Conservation (phyloP, 345 rosid genomes). For the Pistacia vera region DNA sequence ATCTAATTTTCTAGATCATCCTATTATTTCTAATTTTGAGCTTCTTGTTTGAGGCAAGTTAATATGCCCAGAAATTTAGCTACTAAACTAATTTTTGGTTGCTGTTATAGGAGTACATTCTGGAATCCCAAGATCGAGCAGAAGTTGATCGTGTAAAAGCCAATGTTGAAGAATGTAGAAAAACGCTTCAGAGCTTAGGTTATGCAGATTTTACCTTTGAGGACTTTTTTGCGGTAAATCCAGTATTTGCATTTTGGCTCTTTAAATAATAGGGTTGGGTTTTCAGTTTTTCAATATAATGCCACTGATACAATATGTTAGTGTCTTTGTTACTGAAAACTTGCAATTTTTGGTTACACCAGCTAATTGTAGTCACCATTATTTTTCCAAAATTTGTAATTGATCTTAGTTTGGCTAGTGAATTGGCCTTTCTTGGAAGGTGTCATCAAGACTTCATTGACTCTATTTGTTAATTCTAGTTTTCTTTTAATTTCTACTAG, state of each 20-base stretch:
- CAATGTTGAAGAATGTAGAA: constrained; percentile 90
- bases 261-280: neutral
- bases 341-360: neutral
- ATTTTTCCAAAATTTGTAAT: neutral
- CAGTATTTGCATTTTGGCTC: neutral
- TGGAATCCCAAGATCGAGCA: constrained; percentile 76
- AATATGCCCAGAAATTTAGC: constrained; percentile 14
- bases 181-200: constrained; percentile 87
- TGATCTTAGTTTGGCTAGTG: neutral
- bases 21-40: neutral
- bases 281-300: neutral
- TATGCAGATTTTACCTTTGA: constrained; percentile 93
- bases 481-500: constrained; percentile 2
- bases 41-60: constrained; percentile 19
- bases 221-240: constrained; percentile 89
- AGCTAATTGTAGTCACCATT: neutral
- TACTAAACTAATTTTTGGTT: constrained; percentile 18
- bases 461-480: neutral
- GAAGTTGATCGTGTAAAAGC: constrained; percentile 85
- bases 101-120: constrained; percentile 68
- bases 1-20: neutral
- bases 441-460: neutral
- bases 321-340: neutral
- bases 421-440: neutral
- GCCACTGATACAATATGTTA: neutral